A percentile compares a stretch with the other conserved stretches of the same genome.
Conservation (phyloP, 2,329 filamentous ascomycete genomes). For the Neurospora sp. region DNA sequence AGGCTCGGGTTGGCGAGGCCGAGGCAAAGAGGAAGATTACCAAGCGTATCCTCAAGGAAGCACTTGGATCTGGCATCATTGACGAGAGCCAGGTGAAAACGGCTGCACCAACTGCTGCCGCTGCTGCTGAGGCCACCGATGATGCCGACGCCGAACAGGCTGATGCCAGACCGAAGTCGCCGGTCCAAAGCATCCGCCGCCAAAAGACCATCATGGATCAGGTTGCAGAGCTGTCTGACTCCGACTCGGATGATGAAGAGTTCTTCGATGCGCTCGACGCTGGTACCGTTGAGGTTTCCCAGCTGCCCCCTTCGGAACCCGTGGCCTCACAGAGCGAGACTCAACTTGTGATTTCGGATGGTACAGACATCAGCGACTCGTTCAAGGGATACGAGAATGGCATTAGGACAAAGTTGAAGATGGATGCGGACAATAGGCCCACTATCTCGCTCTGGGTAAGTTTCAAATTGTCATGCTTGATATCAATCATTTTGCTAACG, state of each 20-base stretch:
- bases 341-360: conserved; percentile 35
- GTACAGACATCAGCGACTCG: conserved; percentile 59
- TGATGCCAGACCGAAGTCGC: conserved; percentile 28
- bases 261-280: conserved; percentile 97
- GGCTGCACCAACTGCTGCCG: conserved; percentile 20
- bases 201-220: conserved; percentile 60
- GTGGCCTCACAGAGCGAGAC: conserved; percentile 31
- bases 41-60: conserved; percentile 81
- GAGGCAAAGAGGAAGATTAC: conserved; percentile 84
- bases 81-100: conserved; percentile 26
- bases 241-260: conserved; percentile 76
- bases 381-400: conserved; percentile 91
- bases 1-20: conserved; percentile 77
- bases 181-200: conserved; percentile 33
- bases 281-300: conserved; percentile 73
- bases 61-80: conserved; percentile 49
- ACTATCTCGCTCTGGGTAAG: conserved; percentile 94
- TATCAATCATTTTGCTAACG: conserved; percentile 14
- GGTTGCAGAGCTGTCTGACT: conserved; percentile 67
- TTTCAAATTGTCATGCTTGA: conserved; percentile 7
- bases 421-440: conserved; percentile 86
- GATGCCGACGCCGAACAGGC: conserved; percentile 17
- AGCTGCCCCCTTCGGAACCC: conserved; percentile 45
- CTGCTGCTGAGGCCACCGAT: conserved; percentile 27
- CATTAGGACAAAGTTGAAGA: conserved; percentile 65